phyloP scores from a whole-genome alignment of 1,284 basidiomycete genomes.

The Apiotrichum domesticum region DNA sequence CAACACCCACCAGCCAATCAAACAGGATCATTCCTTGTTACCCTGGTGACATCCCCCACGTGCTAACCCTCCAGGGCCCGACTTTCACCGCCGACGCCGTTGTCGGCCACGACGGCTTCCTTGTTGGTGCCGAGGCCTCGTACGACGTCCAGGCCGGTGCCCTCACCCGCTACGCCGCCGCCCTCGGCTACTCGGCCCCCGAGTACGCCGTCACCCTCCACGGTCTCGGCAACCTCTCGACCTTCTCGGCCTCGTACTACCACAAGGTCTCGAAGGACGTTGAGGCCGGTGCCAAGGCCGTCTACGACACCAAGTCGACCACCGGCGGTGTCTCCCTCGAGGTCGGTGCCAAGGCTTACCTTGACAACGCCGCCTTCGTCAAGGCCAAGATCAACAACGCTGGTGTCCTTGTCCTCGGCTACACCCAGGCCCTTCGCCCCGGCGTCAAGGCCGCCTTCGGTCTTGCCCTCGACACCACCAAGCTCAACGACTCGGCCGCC shows the following conservation, averaged over 20 bases:
- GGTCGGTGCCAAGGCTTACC: constrained; percentile 84
- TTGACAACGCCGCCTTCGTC: constrained; percentile 80
- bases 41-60: constrained; percentile 6
- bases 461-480: constrained; percentile 83
- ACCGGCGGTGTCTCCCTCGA: constrained; percentile 84
- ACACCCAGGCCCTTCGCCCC: constrained; percentile 86
- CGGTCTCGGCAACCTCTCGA: constrained; percentile 88
- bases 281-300: constrained; percentile 95
- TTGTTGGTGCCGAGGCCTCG: constrained; percentile 89
- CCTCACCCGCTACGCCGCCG: constrained; percentile 86
- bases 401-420: constrained; percentile 81
- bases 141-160: constrained; percentile 95
- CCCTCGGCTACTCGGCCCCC: constrained; percentile 78
- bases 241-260: constrained; percentile 96
- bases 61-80: constrained; percentile 62
- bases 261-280: constrained; percentile 88
- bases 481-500: constrained; percentile 61
- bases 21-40: not conserved
- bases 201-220: constrained; percentile 96
- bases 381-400: constrained; percentile 99
- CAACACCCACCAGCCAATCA: not conserved
- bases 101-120: constrained; percentile 94
- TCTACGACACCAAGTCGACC: constrained; percentile 91
- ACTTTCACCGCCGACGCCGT: constrained; percentile 95
- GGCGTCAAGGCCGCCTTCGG: constrained; percentile 94